Percentiles rank a stretch among this genome's conserved stretches.
Evolutionary conservation across 2,329 filamentous ascomycete species (phyloP).

Genomic region (Chrysosporium keratinophilum): DNA sequence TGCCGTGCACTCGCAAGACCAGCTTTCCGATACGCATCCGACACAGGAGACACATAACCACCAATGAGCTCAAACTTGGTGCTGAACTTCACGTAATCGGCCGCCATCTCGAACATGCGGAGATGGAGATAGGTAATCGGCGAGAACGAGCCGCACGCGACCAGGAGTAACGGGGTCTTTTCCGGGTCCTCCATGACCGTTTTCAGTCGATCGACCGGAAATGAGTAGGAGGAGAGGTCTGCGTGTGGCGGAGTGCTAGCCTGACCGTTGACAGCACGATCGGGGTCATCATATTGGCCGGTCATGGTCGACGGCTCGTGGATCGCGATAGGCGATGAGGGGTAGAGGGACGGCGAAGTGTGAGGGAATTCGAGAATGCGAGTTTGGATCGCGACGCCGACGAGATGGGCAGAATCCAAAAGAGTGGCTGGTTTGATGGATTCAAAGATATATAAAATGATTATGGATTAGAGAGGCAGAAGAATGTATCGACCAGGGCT

Average conservation of each 20-base stretch:
- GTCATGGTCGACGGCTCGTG: background rate
- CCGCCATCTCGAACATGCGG: conserved; percentile 80
- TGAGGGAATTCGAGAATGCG: background rate
- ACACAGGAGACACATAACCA: conserved; percentile 72
- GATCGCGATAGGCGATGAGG: background rate
- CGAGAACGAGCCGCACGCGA: conserved; percentile 53
- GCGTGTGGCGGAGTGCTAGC: conserved; percentile 2
- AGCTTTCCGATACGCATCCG: conserved; percentile 67
- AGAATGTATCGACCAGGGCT: background rate
- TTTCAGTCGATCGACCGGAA: conserved; percentile 38
- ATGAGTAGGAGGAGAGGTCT: conserved; percentile 33
- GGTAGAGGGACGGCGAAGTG: background rate
- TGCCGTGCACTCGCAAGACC: conserved; percentile 64
- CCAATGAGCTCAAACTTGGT: conserved; percentile 75
- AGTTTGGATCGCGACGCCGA: background rate
- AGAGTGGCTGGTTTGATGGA: background rate
- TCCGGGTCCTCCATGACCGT: conserved; percentile 38
- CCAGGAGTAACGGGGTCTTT: conserved; percentile 39
- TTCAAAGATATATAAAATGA: background rate
- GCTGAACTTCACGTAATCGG: conserved; percentile 65
- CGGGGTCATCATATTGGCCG: conserved; percentile 9
- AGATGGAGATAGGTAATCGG: conserved; percentile 61
- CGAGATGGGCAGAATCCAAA: background rate
- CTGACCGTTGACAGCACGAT: conserved; percentile 1
- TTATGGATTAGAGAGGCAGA: background rate